A percentile compares a stretch with the other conserved stretches of the same genome.
phyloP scores from a whole-genome alignment of 2,329 filamentous ascomycete species.

The Thermoascus crustaceus region DNA sequence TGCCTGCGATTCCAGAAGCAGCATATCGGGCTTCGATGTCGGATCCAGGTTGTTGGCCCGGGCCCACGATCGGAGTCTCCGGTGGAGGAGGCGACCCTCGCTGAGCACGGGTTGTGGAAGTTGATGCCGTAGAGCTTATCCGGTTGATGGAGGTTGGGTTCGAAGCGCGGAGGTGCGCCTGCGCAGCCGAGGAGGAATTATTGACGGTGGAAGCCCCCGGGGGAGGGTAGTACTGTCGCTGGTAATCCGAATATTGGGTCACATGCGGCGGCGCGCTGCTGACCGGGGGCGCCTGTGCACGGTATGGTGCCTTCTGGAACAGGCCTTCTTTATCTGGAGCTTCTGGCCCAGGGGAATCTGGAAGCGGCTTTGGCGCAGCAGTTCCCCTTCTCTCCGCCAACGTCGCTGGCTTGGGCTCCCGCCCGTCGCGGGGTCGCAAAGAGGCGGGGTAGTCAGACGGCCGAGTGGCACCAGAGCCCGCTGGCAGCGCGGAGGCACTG shows the following conservation, averaged over 20 bases:
- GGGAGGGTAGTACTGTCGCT: slow-evolving; percentile 57
- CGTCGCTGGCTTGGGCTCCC: slow-evolving; percentile 49
- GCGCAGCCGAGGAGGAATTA: slow-evolving; percentile 10
- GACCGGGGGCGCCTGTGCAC: slow-evolving; percentile 25
- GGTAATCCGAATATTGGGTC: slow-evolving; percentile 45
- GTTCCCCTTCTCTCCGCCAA: slow-evolving; percentile 76
- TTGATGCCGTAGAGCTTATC: slow-evolving; percentile 77
- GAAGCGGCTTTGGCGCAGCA: slow-evolving; percentile 66
- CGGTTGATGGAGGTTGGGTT: slow-evolving; percentile 50
- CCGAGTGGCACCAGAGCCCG: slow-evolving; percentile 20
- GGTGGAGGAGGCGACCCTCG: slow-evolving; percentile 90
- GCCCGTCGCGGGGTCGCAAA: slow-evolving; percentile 36
- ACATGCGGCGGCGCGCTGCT: slow-evolving; percentile 16
- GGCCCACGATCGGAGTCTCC: slow-evolving; percentile 76
- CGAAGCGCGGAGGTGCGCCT: slow-evolving; percentile 41
- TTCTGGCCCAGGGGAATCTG: slow-evolving; percentile 71
- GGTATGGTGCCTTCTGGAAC: slow-evolving; percentile 57
- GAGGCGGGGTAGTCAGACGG: slow-evolving; percentile 32
- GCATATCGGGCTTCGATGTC: slow-evolving; percentile 90
- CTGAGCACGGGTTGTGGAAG: slow-evolving; percentile 83
- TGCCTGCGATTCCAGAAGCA: slow-evolving; percentile 80
- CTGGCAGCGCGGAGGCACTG: slow-evolving; percentile 21
- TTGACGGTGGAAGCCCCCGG: slow-evolving; percentile 28
- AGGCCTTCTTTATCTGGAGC: slow-evolving; percentile 69
- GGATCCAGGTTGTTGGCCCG: slow-evolving; percentile 60